Evolutionary conservation across 371 early-diverging fungal genomes (phyloP), one percentile per base, ranked within the genome.

Genomic region (Caulochytrium protostelioides): DNA sequence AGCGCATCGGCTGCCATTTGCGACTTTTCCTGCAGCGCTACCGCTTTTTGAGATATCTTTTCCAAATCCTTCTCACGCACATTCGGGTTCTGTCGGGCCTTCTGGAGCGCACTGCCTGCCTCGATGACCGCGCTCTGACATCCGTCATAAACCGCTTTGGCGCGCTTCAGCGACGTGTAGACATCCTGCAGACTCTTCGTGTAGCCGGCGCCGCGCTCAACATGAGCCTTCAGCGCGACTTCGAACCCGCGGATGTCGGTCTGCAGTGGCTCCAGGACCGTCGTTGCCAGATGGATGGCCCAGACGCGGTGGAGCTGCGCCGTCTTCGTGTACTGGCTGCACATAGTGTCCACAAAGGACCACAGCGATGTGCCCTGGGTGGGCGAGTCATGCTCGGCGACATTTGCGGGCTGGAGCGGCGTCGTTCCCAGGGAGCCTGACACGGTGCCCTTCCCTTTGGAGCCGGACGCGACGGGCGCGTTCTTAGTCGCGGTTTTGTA

Each of bases 201-300:
- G 30, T 46, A 43, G n/a, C 46, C 49, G 22, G 37, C 40, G 12
- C 47, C 42, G 22, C 31, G 40, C 15, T 50, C 55, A 18, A 44
- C 30, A 28, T 49, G 51, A 22, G 29, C 7, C 28, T 51, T 51
- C 17, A 44, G 39, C n/a, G 34, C 38, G 3, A 27, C 32, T 26
- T 55, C 56, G 52, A 55, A 49, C 34, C 49, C 51, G 31, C 44
- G 46, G 28, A 55, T 44, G 25, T 46, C 28, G 2, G 26, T 35
- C 7, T 19, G 13, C 30, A 51, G 49, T 4, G 56, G 52, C 4
- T 49, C 44, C 22, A 50, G 13, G 10, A 55, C 37, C 29, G 40
- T 46, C n/a, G n/a, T n/a, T n/a, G n/a, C n/a, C n/a, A n/a, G n/a
- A n/a, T n/a, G n/a, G n/a, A n/a, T n/a, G n/a, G n/a, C n/a, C n/a